A percentile compares a stretch with the other conserved stretches of the same genome.
Conservation (phyloP, 345 rosid genomes). For the Gossypium anomalum region DNA sequence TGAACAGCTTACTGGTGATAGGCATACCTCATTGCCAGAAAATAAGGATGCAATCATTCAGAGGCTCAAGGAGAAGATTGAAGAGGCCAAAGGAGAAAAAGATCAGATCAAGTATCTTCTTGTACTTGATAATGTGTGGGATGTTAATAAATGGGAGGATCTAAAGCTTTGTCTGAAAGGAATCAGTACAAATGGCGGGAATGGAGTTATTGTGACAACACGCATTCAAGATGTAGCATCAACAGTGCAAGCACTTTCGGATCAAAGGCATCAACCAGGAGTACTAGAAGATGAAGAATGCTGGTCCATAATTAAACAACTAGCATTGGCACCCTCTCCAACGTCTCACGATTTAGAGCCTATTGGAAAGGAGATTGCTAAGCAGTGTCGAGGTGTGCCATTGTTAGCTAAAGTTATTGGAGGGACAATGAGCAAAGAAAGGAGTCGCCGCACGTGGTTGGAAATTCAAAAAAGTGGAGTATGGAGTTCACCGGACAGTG, state of each 20-base stretch:
- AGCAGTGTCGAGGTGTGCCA: conserved; percentile 21
- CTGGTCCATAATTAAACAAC: neutral
- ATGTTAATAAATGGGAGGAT: neutral
- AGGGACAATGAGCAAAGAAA: neutral
- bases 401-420: neutral
- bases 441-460: neutral
- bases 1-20: too few relatives aligned
- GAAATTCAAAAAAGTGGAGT: neutral
- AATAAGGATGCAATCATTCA: too few relatives aligned
- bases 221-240: neutral
- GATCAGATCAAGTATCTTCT: neutral
- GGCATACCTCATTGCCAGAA: fast-evolving
- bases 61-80: neutral
- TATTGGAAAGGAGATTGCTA: neutral
- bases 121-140: neutral
- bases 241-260: neutral
- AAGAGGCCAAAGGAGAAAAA: neutral
- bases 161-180: fast-evolving
- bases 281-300: neutral
- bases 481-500: neutral
- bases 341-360: neutral
- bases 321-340: neutral
- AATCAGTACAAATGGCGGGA: neutral
- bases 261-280: neutral
- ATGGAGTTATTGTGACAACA: neutral